Evolutionary conservation across 106 monocot species (phyloP).

Genomic region (Ottelia alismoides): DNA sequence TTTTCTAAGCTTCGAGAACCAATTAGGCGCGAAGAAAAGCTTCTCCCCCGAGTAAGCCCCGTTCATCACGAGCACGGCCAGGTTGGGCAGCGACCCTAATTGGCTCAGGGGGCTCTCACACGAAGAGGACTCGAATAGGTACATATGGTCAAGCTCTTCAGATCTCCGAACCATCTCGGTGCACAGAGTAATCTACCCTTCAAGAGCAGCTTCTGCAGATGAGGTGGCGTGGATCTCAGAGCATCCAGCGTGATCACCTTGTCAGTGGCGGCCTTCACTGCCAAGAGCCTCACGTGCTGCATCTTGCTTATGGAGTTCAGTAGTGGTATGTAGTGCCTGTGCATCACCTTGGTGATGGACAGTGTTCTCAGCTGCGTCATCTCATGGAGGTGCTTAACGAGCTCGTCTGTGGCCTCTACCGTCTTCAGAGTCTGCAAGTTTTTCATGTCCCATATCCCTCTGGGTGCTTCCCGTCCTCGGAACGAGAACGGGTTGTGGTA

Average conservation of each 20-base stretch:
- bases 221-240: not conserved
- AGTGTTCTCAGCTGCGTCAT: not conserved
- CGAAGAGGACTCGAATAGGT: too few species aligned
- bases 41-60: too few species aligned
- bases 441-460: constrained; percentile 1
- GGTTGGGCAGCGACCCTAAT: too few species aligned
- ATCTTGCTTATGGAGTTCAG: not conserved
- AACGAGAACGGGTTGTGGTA: too few species aligned
- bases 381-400: not conserved
- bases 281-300: not conserved
- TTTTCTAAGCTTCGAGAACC: too few species aligned
- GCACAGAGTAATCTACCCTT: not conserved
- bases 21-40: too few species aligned
- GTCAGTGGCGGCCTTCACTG: not conserved
- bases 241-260: not conserved
- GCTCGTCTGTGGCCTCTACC: not conserved
- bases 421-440: not conserved
- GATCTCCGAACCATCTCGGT: not conserved
- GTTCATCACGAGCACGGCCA: too few species aligned
- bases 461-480: not conserved
- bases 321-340: not conserved
- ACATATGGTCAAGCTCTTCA: not conserved
- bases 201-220: not conserved
- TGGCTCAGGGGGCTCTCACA: too few species aligned
- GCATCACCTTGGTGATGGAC: not conserved